Conservation (phyloP, 345 rosid genomes). For the Psidium guajava region DNA sequence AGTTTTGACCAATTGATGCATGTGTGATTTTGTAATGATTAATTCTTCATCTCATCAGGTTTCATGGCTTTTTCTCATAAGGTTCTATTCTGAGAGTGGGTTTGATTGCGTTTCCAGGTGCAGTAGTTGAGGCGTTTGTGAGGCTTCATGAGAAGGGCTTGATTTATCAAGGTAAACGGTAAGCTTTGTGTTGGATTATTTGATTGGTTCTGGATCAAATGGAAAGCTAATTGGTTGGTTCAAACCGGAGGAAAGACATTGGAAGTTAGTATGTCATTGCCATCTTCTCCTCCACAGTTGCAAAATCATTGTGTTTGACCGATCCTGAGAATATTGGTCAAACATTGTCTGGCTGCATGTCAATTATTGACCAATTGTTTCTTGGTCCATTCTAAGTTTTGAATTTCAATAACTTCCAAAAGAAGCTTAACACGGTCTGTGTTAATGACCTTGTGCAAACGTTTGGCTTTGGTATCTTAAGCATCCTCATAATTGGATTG, state of each 20-base stretch:
- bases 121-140: slow-evolving; percentile 86
- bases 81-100: slow-evolving; percentile 16
- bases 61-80: neutral
- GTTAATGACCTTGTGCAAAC: neutral
- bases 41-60: neutral
- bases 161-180: slow-evolving; percentile 67
- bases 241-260: neutral
- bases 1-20: neutral
- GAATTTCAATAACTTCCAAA: neutral
- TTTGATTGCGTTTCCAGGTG: slow-evolving; percentile 40
- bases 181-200: neutral
- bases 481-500: neutral
- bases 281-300: neutral
- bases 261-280: neutral
- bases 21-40: neutral
- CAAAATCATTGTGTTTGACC: neutral
- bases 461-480: neutral
- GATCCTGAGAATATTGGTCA: neutral
- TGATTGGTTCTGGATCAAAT: neutral
- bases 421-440: neutral
- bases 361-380: neutral
- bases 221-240: neutral
- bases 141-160: slow-evolving; percentile 91
- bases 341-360: neutral
- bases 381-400: neutral